Base-by-base conservation (phyloP, 1,139 yeast genomes). In the Sugiyamaella xylanicola region DNA sequence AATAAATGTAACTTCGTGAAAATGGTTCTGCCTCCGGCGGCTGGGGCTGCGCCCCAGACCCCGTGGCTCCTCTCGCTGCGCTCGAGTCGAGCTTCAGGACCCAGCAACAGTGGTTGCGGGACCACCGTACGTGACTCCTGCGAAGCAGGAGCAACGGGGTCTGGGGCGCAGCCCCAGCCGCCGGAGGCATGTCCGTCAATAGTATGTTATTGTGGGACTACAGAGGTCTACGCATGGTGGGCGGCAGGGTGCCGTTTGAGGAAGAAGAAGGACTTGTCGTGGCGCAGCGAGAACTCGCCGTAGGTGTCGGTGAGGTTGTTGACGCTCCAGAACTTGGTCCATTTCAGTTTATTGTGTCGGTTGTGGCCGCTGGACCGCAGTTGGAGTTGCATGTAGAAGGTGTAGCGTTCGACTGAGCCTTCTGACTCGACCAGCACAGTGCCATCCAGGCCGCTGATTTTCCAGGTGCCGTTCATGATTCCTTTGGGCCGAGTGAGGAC, bases 241-340 rank as follows among this genome's bases (percentile, higher is more conserved):
- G 37, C 37, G 37, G 37, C 37, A 7, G 37, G 22, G 16, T 48
- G 37, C 9, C 46, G 51, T 36, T 47, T 52, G 13, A 64, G 66
- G 63, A 89, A 90, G 64, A 79, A 81, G 69, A 87, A 90, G 11
- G 91, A 84, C 64, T 85, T 86, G 66, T 90, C 96, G 64, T 88
- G 87, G 48, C 76, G 77, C 56, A 87, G 70, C 4, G 83, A 77
- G 62, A 88, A 84, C 15, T 75, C 75, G 45, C 46, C 56, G n/a
- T 32, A 45, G 19, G 52, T 41, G 21, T 43, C 48, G 20, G 81
- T 78, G 37, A 61, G 54, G 64, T 79, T 54, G 37, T 87, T 79
- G 22, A 81, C 71, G 5, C 83, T 84, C 61, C 80, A 81, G 62
- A 85, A 85, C 36, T 72, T 74, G 7, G 77, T 67, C 97, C 96